Base-by-base conservation (phyloP, 1,139 yeast genomes). In the Pichia sp. region DNA sequence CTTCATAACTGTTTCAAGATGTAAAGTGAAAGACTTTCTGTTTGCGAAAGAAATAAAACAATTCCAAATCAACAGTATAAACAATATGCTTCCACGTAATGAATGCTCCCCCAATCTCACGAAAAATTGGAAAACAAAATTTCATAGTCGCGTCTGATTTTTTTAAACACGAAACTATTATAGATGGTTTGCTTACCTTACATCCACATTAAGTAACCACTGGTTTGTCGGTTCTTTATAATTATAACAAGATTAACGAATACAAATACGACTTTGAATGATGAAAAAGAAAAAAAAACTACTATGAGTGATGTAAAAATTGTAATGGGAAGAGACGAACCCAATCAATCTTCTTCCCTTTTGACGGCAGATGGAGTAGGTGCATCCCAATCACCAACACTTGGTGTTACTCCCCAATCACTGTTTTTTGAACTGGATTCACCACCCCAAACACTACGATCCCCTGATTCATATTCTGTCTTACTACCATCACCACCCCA, bases 381-480 rank as follows among this genome's bases (percentile, higher is more conserved):
- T 7, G 66, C 66, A 44, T 62, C 64, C 66, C 67, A 63, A 25
- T 66, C 71, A 1, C 72, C 75, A 3, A 75, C 76, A 4, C 57
- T 45, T 35, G 74, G 73, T 1, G 74, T 74, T 29, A 66, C 56
- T 20, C 64, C 65, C 64, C 64, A 61, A 40, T 67, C 70, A 34
- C 44, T 38, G 27, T 41, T 41, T 6, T 36, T 44, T 1, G 49
- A 39, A n/a, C 51, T 48, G 1, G 56, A 40, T 32, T 59, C 62
- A 4, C 62, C 68, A 49, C 69, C 70, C 76, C 76, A 71, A 18
- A 72, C 67, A 43, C 67, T 67, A n/a, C 73, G 73, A 32, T 43
- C 45, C 12, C 71, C 72, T 4, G 76, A 66, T 46, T 77, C 73
- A 4, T 77, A 77, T 1, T 83, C 80, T 6, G 62, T 67, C 7